These are phyloP conservation scores for Alternaria triticina DNA, from an alignment of 2,329 filamentous ascomycete species.

Conservation along the genomic window DNA sequence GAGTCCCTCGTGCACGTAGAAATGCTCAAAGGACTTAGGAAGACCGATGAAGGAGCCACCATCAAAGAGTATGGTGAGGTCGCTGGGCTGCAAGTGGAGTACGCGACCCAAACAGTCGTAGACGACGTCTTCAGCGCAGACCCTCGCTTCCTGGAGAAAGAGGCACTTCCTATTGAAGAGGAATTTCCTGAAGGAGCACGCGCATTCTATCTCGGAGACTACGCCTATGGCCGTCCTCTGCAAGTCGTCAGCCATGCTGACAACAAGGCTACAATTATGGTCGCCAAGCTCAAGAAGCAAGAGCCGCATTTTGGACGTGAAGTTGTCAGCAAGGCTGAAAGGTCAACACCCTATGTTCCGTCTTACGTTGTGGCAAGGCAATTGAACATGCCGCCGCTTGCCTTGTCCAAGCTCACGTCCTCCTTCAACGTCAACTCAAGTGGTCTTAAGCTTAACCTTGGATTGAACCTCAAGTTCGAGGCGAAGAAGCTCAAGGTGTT, in stretches of 20 bases:
- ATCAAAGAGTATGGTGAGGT: slow-evolving; percentile 92
- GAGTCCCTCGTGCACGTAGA: slow-evolving; percentile 92
- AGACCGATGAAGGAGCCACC: slow-evolving; percentile 88
- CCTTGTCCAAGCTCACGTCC: slow-evolving; percentile 94
- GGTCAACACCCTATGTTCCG: slow-evolving; percentile 76
- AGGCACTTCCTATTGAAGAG: slow-evolving; percentile 84
- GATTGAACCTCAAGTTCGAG: slow-evolving; percentile 96
- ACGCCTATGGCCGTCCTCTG: slow-evolving; percentile 88
- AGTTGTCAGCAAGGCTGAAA: slow-evolving; percentile 74
- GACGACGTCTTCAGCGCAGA: slow-evolving; percentile 91
- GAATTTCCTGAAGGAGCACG: slow-evolving; percentile 85
- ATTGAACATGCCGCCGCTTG: slow-evolving; percentile 81
- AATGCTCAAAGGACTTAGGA: slow-evolving; percentile 88
- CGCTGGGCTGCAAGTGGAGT: slow-evolving; percentile 83
- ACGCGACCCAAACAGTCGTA: slow-evolving; percentile 89
- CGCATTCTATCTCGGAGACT: slow-evolving; percentile 94
- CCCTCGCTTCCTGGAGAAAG: slow-evolving; percentile 88
- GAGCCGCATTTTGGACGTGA: slow-evolving; percentile 82
- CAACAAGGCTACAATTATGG: slow-evolving; percentile 78
- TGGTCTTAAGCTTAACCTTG: slow-evolving; percentile 84
- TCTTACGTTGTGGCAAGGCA: slow-evolving; percentile 88
- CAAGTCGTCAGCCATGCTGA: slow-evolving; percentile 76
- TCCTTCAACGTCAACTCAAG: slow-evolving; percentile 87
- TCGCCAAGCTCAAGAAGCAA: slow-evolving; percentile 73
- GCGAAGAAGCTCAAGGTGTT: slow-evolving; percentile 93